Evolutionary conservation across 202 grass and related monocot genomes (phyloP).

Genomic region (Schoenoplectus tabernaemontani): DNA sequence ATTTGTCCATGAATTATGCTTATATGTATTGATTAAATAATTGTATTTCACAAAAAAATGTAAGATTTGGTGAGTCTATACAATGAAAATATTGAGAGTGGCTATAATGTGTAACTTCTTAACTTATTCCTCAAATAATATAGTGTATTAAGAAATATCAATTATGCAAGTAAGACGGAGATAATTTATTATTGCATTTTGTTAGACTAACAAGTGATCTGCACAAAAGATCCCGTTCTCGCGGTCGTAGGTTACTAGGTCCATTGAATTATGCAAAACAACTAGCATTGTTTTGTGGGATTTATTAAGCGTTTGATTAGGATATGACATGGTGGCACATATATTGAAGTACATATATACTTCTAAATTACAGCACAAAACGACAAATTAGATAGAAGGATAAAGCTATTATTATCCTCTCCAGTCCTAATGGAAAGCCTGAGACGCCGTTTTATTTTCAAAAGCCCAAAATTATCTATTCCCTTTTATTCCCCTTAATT

Average conservation of each 20-base stretch:
- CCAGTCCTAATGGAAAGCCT: neutral
- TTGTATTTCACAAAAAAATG: too few species aligned
- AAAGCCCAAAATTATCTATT: neutral
- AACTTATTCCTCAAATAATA: neutral
- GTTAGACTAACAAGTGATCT: neutral
- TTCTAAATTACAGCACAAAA: neutral
- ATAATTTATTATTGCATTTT: neutral
- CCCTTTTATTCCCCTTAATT: too few species aligned
- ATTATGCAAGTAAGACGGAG: neutral
- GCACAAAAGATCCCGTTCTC: conserved; percentile 2
- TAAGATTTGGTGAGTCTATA: too few species aligned
- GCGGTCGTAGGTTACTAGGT: neutral
- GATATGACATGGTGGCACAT: conserved; percentile 8
- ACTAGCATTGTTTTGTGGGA: conserved; percentile 5
- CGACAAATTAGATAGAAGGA: neutral
- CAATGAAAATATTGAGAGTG: too few species aligned
- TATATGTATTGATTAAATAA: too few species aligned
- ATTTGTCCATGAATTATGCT: too few species aligned
- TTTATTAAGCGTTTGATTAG: conserved; percentile 10
- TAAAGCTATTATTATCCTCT: neutral
- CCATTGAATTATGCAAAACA: neutral
- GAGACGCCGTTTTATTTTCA: neutral
- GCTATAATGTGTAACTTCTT: too few species aligned
- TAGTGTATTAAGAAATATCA: neutral
- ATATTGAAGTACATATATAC: neutral